Conservation (phyloP, 371 early-diverging fungal species). For the Gilbertella persicaria region DNA sequence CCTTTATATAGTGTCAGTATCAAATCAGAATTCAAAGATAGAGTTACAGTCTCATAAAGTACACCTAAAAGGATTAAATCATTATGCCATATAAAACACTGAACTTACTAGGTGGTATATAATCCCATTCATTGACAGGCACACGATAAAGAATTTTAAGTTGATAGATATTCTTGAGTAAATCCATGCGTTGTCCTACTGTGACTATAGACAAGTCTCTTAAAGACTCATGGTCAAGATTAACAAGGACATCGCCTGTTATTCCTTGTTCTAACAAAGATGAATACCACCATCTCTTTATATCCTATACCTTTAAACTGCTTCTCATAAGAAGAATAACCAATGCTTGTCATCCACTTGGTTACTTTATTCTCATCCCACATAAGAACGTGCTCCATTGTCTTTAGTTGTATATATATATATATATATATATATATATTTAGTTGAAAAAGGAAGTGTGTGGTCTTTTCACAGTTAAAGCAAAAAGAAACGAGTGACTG, state of each 20-base stretch:
- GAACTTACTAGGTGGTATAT: conserved; percentile 76
- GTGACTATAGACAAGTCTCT: conserved; percentile 84
- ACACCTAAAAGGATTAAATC: conserved; percentile 39
- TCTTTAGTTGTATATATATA: background rate
- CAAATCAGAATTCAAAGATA: background rate
- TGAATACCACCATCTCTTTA: background rate
- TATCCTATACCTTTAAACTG: conserved; percentile 57
- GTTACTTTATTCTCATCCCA: conserved; percentile 65
- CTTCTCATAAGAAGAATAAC: conserved; percentile 57
- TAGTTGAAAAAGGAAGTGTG: background rate
- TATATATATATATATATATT: too few relatives aligned
- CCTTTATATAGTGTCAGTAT: conserved; percentile 38
- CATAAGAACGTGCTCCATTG: conserved; percentile 46
- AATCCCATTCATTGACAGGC: conserved; percentile 84
- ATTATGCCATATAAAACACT: background rate
- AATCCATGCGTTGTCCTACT: conserved; percentile 84
- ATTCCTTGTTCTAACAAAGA: conserved; percentile 80
- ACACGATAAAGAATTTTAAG: conserved; percentile 76
- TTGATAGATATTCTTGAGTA: conserved; percentile 85
- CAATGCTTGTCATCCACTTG: conserved; percentile 61
- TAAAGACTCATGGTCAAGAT: conserved; percentile 89
- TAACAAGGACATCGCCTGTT: conserved; percentile 86
- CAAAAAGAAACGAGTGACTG: background rate
- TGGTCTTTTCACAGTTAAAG: too few relatives aligned
- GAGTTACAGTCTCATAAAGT: conserved; percentile 63